phyloP scores from a whole-genome alignment of 176 grass and related monocot genomes.

The Ensete glaucum region DNA sequence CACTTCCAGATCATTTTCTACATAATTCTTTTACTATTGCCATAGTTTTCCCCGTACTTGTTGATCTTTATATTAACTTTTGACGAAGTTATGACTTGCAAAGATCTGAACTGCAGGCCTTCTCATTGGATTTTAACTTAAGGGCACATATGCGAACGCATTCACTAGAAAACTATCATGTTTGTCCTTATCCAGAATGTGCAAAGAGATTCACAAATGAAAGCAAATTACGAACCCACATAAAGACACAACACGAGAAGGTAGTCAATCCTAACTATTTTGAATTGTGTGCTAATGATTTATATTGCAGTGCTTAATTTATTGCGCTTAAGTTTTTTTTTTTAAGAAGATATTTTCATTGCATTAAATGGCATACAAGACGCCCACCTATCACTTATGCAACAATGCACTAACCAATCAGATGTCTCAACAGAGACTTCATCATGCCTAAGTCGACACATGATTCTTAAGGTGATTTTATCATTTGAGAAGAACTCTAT shows the following conservation, averaged over 20 bases:
- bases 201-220: slow-evolving; percentile 81
- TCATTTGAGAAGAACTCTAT: background rate
- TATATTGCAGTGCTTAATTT: background rate
- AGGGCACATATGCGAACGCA: slow-evolving; percentile 90
- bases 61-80: background rate
- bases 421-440: too few species aligned
- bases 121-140: slow-evolving; percentile 97
- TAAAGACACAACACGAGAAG: slow-evolving; percentile 78
- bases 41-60: background rate
- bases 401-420: too few species aligned
- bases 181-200: slow-evolving; percentile 72
- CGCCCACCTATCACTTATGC: too few species aligned
- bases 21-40: background rate
- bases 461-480: background rate
- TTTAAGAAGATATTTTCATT: background rate
- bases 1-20: background rate
- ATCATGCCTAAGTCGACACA: background rate
- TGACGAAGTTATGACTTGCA: slow-evolving; percentile 7
- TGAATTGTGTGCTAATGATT: background rate
- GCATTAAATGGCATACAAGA: too few species aligned
- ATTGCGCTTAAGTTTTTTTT: background rate
- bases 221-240: slow-evolving; percentile 78
- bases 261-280: slow-evolving; percentile 25
- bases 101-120: slow-evolving; percentile 53
- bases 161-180: slow-evolving; percentile 84